These are phyloP conservation scores for Solanum tarijense DNA, from an alignment of 257 asterid species.

Conservation along the genomic window DNA sequence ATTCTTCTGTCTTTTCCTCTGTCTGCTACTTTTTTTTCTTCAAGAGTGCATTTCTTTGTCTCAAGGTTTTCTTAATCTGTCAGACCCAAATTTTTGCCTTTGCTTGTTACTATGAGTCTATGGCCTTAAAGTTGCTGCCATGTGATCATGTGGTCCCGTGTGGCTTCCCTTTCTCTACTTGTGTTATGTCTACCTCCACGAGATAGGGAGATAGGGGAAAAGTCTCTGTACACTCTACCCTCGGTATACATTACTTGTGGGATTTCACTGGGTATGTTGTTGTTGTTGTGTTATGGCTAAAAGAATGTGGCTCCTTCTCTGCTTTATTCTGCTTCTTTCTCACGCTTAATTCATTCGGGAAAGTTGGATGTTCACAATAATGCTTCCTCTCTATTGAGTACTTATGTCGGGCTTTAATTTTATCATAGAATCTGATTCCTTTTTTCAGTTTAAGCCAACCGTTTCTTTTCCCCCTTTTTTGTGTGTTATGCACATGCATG, in stretches of 20 bases:
- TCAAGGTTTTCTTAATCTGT: background rate
- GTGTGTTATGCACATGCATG: background rate
- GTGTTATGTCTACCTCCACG: background rate
- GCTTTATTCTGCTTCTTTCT: background rate
- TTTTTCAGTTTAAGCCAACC: background rate
- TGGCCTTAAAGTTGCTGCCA: background rate
- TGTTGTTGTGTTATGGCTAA: background rate
- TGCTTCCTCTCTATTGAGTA: background rate
- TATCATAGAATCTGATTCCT: slow-evolving; percentile 31
- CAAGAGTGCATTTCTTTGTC: background rate
- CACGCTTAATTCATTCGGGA: background rate
- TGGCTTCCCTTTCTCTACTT: background rate
- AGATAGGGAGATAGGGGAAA: background rate
- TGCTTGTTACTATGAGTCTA: background rate
- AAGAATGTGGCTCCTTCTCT: background rate
- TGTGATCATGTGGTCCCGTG: background rate
- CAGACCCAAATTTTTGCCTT: background rate
- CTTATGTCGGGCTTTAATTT: slow-evolving; percentile 3
- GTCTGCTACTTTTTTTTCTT: background rate
- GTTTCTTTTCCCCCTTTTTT: background rate
- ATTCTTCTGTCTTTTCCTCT: background rate
- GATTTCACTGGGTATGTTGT: background rate
- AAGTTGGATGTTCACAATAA: background rate
- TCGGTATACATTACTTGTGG: background rate
- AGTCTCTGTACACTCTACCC: background rate